Conservation (phyloP, 1,139 yeast species). For the Saccharomyces hybrid region DNA sequence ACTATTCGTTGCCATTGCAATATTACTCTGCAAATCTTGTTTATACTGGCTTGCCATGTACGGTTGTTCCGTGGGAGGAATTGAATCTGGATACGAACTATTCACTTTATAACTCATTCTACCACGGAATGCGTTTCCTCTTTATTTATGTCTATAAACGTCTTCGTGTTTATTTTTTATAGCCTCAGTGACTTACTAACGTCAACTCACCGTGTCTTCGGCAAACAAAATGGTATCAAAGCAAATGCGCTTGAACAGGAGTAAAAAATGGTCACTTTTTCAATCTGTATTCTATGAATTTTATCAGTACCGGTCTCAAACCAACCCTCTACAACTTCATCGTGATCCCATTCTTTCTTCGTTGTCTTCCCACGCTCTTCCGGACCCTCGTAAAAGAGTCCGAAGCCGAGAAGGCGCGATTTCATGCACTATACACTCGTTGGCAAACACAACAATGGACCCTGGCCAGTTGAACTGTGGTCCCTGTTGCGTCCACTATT, state of each 20-base stretch:
- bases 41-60: background rate
- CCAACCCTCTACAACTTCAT: background rate
- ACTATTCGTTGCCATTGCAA: background rate
- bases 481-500: background rate
- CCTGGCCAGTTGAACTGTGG: background rate
- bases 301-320: background rate
- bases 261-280: background rate
- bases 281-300: background rate
- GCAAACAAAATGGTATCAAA: background rate
- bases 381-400: conserved; percentile 1
- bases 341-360: background rate
- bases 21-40: background rate
- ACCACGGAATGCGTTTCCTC: background rate
- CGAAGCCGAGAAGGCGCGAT: background rate
- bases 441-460: background rate
- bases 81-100: background rate
- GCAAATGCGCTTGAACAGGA: background rate
- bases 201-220: background rate
- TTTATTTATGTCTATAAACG: background rate
- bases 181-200: background rate
- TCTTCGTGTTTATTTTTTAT: background rate
- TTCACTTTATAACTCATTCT: background rate
- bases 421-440: background rate
- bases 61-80: background rate
- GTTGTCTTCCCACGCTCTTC: background rate